Conservation (phyloP, 2,329 filamentous ascomycete species). For the Scorias spongiosa region DNA sequence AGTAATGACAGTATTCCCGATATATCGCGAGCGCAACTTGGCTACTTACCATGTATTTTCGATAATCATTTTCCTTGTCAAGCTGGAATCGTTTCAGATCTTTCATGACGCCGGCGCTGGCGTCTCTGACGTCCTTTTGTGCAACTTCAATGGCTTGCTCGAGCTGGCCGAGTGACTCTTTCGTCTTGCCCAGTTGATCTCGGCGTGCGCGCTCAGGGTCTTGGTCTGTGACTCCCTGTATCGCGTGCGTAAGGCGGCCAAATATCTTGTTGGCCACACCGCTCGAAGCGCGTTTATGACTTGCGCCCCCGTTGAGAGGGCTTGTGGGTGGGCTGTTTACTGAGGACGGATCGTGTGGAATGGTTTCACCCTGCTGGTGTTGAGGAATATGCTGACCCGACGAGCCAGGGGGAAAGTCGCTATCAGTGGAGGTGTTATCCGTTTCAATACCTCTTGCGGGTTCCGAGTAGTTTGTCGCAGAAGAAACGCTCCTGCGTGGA, state of each 20-base stretch:
- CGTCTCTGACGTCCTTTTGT: conserved; percentile 84
- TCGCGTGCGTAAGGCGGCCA: conserved; percentile 83
- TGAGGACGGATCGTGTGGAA: conserved; percentile 13
- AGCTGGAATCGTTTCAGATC: conserved; percentile 85
- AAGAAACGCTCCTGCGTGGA: conserved; percentile 43
- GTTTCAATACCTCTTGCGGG: conserved; percentile 29
- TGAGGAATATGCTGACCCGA: conserved; percentile 40
- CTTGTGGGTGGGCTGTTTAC: conserved; percentile 7
- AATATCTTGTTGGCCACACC: conserved; percentile 91
- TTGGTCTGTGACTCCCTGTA: conserved; percentile 90
- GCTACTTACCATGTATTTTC: conserved; percentile 76
- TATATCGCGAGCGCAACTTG: not conserved
- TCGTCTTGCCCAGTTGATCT: conserved; percentile 90
- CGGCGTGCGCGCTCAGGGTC: conserved; percentile 85
- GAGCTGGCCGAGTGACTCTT: conserved; percentile 69
- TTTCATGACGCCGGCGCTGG: conserved; percentile 71
- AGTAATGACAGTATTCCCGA: not conserved
- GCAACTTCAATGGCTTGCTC: conserved; percentile 83
- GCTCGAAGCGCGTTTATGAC: conserved; percentile 66
- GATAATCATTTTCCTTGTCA: conserved; percentile 90
- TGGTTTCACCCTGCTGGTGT: conserved; percentile 3
- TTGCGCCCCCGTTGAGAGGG: conserved; percentile 12
- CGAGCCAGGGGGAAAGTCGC: conserved; percentile 84
- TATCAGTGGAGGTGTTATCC: conserved; percentile 83
- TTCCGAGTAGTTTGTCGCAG: conserved; percentile 20